Base-by-base conservation (phyloP, 345 rosid species). In the Linum tenue region DNA sequence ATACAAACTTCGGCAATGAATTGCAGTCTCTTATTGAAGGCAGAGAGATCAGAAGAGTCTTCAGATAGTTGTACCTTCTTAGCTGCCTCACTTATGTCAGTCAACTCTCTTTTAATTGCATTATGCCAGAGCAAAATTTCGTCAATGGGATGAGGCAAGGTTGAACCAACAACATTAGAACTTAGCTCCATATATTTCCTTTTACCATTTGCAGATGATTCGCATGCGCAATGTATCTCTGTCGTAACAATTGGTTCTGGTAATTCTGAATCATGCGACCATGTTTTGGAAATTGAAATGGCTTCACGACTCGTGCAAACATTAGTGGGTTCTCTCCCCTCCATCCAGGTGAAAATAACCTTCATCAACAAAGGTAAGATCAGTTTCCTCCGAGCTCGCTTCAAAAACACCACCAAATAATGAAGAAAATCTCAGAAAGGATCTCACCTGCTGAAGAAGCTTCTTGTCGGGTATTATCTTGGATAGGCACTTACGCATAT, bases 1-100 rank as follows among this genome's bases (percentile, higher is more conserved):
- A 83, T 83, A 75, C 87, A 83, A 69, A 83, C 79, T 75, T 83
- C 85, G 37, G 87, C 87, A 73, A 83, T 81, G 74, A 83, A 83
- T 55, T 77, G 83, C 66, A 81, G 77, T 80, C 87, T 79, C 69
- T 75, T 70, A 70, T 83, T 83, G 73, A 83, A 79, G 37, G 75
- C 64, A 14, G 85, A 72, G 65, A 83, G 73, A 70, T 81, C 83
- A 56, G 79, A 81, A 72, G 75, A 79, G 64, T 83, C 83, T 63
- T 80, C 82, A 63, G 80, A 70, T 57, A 73, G 68, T 67, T 79
- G 83, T 43, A 83, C 81, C 69, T 70, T 77, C 74, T 76, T 75
- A 41, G 87, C 85, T 15, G 83, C 80, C 64, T 75, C 78, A 17
- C 77, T 79, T 69, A 83, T 81, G 70, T 83, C 85, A 62, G 43